Base-by-base conservation (phyloP, 768 basidiomycete species). In the Clitopilus passeckerianus region DNA sequence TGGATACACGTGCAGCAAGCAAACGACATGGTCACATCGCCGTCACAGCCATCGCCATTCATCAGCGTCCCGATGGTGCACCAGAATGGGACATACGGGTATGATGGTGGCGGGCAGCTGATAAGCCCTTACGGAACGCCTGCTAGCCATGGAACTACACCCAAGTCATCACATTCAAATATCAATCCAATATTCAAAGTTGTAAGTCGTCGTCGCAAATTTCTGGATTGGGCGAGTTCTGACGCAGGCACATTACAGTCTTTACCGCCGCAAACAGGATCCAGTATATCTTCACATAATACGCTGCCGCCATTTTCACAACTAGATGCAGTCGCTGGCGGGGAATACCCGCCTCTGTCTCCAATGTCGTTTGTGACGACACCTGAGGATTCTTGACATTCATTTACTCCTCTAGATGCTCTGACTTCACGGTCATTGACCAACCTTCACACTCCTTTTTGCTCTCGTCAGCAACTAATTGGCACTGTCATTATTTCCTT, bases 101-200 rank as follows among this genome's bases (percentile, higher is more conserved):
- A 77, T 66, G 86, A 88, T 58, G 71, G 80, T 65, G 76, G 80
- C 66, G 79, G 79, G 34, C 78, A 79, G 60, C 56, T 84, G 5
- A 78, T 84, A 57, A 86, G 80, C 64, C 79, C 83, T 15, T 71
- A 77, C 63, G 81, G 81, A 53, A 81, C 84, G 66, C 84, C 87
- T 16, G 81, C 87, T 55, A 85, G 83, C 64, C 81, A 87, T 34
- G 79, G 80, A 53, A 73, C 80, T 57, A 83, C 82, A 15, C 79
- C 89, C 35, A 87, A 86, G 68, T 83, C 86, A 52, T 80, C 86
- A 23, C 86, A 86, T 69, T 84, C 86, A 54, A 81, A 79, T 34
- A 90, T 92, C 68, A 91, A 93, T 71, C 90, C 91, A 27, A 92
- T 93, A 70, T 93, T 93, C 80, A 88, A 90, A 83, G 91, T 93